phyloP scores from a whole-genome alignment of 1,284 basidiomycete genomes.

The Malassezia obtusa region DNA sequence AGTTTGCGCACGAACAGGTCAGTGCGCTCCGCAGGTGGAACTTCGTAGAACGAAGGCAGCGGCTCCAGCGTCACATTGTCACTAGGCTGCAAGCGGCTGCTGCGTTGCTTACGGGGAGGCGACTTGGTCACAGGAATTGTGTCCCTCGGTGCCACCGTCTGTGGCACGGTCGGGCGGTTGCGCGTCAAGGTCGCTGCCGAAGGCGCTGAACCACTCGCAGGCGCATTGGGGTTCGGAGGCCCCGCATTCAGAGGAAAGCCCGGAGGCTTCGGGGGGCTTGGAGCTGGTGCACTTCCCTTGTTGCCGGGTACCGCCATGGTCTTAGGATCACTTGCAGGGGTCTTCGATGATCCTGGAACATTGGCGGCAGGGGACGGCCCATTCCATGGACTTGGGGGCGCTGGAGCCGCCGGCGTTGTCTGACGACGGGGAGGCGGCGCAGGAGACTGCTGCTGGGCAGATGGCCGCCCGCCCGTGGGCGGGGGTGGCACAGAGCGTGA shows the following conservation, averaged over 20 bases:
- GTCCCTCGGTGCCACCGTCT: slow-evolving; percentile 31
- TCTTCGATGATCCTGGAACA: neutral
- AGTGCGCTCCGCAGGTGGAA: slow-evolving; percentile 73
- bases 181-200: slow-evolving; percentile 18
- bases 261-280: neutral
- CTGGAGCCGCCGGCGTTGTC: no score
- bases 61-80: slow-evolving; percentile 93
- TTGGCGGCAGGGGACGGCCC: neutral
- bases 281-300: neutral
- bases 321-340: neutral
- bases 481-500: no score
- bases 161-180: slow-evolving; percentile 20
- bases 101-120: slow-evolving; percentile 45
- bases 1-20: slow-evolving; percentile 90
- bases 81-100: slow-evolving; percentile 74
- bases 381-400: neutral
- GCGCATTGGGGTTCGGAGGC: neutral
- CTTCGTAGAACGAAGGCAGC: slow-evolving; percentile 89
- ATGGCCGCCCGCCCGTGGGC: no score
- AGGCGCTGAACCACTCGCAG: slow-evolving; percentile 5
- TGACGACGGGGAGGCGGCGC: no score
- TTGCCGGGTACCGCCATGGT: neutral
- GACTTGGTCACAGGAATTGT: slow-evolving; percentile 45
- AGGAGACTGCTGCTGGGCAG: no score
- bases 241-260: neutral